phyloP scores from a whole-genome alignment of 352 stramenopile genomes.

The Globisporangium acanthophoron region DNA sequence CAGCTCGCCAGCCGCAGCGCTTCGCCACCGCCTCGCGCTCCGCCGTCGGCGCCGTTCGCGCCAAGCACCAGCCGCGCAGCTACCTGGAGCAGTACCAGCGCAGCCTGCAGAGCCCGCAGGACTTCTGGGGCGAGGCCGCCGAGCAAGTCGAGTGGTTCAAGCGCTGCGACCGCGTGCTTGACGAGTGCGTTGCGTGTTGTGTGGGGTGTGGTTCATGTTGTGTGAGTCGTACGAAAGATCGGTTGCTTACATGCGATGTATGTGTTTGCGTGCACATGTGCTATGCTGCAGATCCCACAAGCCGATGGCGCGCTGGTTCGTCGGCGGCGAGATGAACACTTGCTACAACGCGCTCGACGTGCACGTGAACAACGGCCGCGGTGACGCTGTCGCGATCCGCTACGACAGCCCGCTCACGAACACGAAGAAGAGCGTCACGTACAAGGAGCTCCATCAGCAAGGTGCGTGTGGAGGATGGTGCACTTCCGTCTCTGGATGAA shows the following conservation, averaged over 20 bases:
- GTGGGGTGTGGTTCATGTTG: no score
- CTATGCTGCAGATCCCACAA: conserved; percentile 17
- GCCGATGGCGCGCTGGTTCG: conserved; percentile 40
- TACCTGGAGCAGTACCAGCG: conserved; percentile 28
- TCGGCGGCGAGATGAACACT: conserved; percentile 59
- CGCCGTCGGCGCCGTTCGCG: not conserved
- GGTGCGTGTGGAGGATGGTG: not conserved
- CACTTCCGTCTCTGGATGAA: not conserved
- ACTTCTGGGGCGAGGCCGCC: conserved; percentile 28
- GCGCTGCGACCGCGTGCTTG: conserved; percentile 22
- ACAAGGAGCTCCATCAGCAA: conserved; percentile 40
- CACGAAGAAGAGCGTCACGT: conserved; percentile 48
- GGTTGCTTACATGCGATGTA: not conserved
- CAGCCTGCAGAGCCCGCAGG: conserved; percentile 20
- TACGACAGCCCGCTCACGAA: conserved; percentile 59
- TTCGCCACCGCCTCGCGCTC: not conserved
- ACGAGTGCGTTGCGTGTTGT: conserved; percentile 9
- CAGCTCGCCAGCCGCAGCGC: not conserved
- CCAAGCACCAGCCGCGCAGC: conserved; percentile 17
- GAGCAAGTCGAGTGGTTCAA: conserved; percentile 31
- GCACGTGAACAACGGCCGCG: conserved; percentile 47
- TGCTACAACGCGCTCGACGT: conserved; percentile 65
- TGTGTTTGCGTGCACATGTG: not conserved
- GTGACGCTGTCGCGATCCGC: conserved; percentile 42
- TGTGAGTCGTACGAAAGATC: no score